A percentile compares a stretch with the other conserved stretches of the same genome.
These are phyloP conservation scores for Starmerella ratchasimensis DNA, from an alignment of 805 yeast species.

Conservation along the genomic window DNA sequence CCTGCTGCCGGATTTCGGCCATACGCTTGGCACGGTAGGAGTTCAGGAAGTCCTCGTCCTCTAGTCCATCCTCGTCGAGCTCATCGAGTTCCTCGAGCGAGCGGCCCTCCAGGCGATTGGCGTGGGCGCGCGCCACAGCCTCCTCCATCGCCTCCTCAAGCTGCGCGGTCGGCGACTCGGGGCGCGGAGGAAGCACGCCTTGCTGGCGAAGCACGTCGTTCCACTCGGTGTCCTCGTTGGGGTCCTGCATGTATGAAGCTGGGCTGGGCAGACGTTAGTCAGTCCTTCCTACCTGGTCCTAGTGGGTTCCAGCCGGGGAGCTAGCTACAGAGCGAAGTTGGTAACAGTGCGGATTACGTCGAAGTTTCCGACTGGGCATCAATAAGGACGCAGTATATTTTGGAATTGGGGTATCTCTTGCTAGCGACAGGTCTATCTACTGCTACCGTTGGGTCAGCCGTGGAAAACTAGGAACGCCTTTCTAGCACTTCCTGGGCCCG, in stretches of 20 bases:
- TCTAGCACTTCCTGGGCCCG: too few relatives aligned
- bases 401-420: too few relatives aligned
- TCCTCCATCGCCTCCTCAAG: constrained; percentile 79
- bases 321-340: too few relatives aligned
- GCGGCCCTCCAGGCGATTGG: constrained; percentile 63
- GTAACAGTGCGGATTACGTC: too few relatives aligned
- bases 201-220: constrained; percentile 82
- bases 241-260: constrained; percentile 54
- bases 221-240: constrained; percentile 97
- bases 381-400: too few relatives aligned
- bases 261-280: too few relatives aligned
- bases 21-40: constrained; percentile 64
- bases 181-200: constrained; percentile 84
- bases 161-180: constrained; percentile 76
- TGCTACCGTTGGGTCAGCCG: too few relatives aligned
- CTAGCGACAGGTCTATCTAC: too few relatives aligned
- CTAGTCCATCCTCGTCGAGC: constrained; percentile 85
- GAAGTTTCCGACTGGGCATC: too few relatives aligned
- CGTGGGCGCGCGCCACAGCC: constrained; percentile 67
- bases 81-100: constrained; percentile 72
- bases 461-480: too few relatives aligned
- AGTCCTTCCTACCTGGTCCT: too few relatives aligned
- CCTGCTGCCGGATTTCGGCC: constrained; percentile 53
- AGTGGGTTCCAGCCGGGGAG: too few relatives aligned
- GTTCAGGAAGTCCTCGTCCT: constrained; percentile 59